Evolutionary conservation across 2,329 filamentous ascomycete species (phyloP), one percentile per base, ranked within the genome.

Genomic region (Truncatella angustata): DNA sequence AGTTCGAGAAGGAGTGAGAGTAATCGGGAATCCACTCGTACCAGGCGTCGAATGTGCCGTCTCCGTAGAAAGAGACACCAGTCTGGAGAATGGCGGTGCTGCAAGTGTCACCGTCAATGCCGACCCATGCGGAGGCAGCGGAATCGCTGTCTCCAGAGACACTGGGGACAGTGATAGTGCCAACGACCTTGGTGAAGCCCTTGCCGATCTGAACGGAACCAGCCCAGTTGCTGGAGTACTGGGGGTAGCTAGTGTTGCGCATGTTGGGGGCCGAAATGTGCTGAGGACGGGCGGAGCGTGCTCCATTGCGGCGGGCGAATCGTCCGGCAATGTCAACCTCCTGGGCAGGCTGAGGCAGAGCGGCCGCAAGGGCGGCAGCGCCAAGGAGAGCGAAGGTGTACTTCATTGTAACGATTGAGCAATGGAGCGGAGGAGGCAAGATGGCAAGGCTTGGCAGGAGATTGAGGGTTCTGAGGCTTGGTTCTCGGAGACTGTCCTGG

Each of bases 41-140:
- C 46, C 81, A 85, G 18, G 80, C 78, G 52, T 79, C 75, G 59
- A 76, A 84, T 4, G 63, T 70, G 3, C 73, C 70, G 0, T 61
- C 55, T 16, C 64, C 65, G 18, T 74, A 76, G 62, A 81, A 81
- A 63, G 83, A 80, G 32, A 84, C 66, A 28, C 81, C 81, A 2
- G 79, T 78, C 63, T 84, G 80, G 4, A 84, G 66, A 49, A 84
- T 81, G 5, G 79, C 78, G 3, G 68, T 70, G 20, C 61, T 63
- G 65, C 79, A 84, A 6, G 78, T 81, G 58, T 82, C 78, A 16
- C 82, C 82, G 54, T 85, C 81, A 52, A 85, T 84, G 23, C 81
- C 81, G 9, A 85, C 80, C 81, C 46, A 49, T 5, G 46, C 46
- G 9, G 30, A 75, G 20, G 75, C 76, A 30, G 61, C 63, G n/a